Base-by-base conservation (phyloP, 371 early-diverging fungal genomes). In the Mucor indicus region DNA sequence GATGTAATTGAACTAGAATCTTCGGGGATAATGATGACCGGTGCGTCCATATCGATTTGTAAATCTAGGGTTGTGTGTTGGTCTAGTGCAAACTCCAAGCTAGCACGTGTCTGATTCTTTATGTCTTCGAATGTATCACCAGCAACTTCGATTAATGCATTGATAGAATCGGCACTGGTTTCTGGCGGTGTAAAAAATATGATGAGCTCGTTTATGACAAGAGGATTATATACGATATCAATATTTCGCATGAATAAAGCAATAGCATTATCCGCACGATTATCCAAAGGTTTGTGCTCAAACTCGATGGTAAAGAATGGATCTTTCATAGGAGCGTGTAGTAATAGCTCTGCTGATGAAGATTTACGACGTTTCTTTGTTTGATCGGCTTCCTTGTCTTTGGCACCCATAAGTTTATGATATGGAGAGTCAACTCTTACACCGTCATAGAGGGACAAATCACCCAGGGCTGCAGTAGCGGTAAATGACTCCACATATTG, bases 31-130 rank as follows among this genome's bases (percentile, higher is more conserved):
- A 98, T 84, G 63, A 98, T 83, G 31, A 98, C 89, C 1, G 99
- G 99, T 4, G 99, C 99, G 54, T 95, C 93, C 72, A 96, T 84
- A 59, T 98, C 95, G n/a, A 98, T 80, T 31, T 85, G 83, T 13
- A 98, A 65, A 64, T 96, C 93, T 13, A 94, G 52, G 0, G 92
- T 90, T 37, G 87, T 91, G 67, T 95, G 96, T 43, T 87, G 84
- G 29, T 88, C 92, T 33, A 98, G 60, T 0, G 95, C 95, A 67
- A 82, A 87, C 59, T 91, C 86, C 1, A 98, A 63, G 7, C 89
- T 89, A 2, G 90, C 89, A 10, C 89, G 64, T 1, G 99, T 97
- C 58, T 96, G 95, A 11, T 89, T 85, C 16, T 89, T 90, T 30
- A 97, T 55, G 13, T 90, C 94, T 25, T 92, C 89, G n/a, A 98